Conservation (phyloP, 108 stramenopile genomes). For the Conticribra weissflogii region DNA sequence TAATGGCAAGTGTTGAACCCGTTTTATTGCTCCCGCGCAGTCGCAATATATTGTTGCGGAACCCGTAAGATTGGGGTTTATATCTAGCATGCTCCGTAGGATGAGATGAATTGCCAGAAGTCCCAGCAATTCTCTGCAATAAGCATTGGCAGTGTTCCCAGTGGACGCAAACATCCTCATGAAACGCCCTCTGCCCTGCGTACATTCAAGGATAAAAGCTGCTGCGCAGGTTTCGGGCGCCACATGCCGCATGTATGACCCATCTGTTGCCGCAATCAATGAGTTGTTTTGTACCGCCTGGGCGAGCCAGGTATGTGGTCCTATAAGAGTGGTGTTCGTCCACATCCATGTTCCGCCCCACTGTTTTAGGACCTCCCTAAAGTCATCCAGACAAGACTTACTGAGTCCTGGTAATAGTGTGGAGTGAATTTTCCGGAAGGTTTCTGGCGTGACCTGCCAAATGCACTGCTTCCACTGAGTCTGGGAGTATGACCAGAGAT, state of each 20-base stretch:
- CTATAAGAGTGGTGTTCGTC: not conserved
- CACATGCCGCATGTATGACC: conserved; percentile 7
- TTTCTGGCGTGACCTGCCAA: not conserved
- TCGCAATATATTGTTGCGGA: conserved; percentile 1
- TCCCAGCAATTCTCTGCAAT: conserved; percentile 1
- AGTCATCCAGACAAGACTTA: not conserved
- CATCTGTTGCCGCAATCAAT: conserved; percentile 6
- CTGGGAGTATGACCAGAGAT: not conserved
- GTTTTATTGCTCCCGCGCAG: no score
- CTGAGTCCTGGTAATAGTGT: not conserved
- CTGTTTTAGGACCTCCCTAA: conserved; percentile 7
- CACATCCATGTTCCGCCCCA: conserved; percentile 26
- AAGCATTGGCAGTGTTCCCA: not conserved
- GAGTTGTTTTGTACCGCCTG: not conserved
- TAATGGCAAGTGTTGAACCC: no score
- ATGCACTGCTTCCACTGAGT: no score
- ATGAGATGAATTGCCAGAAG: no score
- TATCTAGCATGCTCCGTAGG: not conserved
- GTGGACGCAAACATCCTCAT: not conserved
- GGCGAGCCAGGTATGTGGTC: not conserved
- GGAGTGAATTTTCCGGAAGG: not conserved
- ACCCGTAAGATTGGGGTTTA: not conserved
- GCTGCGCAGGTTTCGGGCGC: not conserved
- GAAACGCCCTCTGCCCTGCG: not conserved
- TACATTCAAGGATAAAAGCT: conserved; percentile 1